A percentile compares a stretch with the other conserved stretches of the same genome.
Conservation (phyloP, 139 green algal species). For the Chlamydomonas sphaeroides region DNA sequence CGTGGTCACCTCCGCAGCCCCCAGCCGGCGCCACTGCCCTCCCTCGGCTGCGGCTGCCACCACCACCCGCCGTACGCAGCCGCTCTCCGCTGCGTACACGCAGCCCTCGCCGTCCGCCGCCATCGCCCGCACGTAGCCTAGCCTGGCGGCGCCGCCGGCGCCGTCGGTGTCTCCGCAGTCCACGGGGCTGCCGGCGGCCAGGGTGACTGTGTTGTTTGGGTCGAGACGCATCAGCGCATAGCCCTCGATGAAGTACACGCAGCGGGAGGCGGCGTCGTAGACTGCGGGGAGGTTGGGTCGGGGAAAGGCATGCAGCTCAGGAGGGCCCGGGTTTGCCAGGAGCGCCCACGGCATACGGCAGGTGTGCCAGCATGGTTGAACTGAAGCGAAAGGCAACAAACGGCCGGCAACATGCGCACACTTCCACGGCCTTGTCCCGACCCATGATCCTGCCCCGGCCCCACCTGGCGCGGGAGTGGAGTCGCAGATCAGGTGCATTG, state of each 20-base stretch:
- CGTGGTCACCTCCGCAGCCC: not conserved
- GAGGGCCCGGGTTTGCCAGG: no score
- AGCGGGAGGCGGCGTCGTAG: not conserved
- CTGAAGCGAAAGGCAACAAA: no score
- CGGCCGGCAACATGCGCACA: no score
- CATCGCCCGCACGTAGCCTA: constrained; percentile 8
- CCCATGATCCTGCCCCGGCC: no score
- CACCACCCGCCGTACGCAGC: not conserved
- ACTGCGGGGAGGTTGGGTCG: not conserved
- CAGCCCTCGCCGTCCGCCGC: not conserved
- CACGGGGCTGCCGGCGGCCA: not conserved
- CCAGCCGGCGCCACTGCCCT: no score
- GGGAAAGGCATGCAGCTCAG: no score
- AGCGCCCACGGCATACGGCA: no score
- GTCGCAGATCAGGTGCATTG: constrained; percentile 6
- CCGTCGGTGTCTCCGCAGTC: not conserved
- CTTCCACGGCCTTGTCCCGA: no score
- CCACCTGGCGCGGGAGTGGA: not conserved
- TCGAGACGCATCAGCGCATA: not conserved
- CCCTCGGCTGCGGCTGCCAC: not conserved
- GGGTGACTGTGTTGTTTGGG: not conserved
- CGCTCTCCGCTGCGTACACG: not conserved
- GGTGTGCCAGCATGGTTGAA: no score
- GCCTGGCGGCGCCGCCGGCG: not conserved
- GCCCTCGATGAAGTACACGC: constrained; percentile 19